phyloP scores from a whole-genome alignment of 2,329 filamentous ascomycete genomes.

The Exophiala lecanii-corni region DNA sequence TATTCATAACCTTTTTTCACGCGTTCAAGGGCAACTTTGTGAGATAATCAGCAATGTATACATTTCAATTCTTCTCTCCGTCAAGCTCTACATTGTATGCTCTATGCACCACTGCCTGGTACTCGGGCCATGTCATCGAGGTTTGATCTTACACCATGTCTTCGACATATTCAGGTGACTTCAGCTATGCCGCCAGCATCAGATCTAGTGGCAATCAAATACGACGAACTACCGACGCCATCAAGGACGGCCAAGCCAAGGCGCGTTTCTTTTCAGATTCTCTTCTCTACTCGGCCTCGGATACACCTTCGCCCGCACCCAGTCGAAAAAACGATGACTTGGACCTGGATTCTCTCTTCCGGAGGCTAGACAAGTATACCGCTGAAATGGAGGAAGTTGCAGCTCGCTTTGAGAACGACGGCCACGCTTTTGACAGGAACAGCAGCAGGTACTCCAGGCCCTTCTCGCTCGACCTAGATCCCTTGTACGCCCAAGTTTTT shows the following conservation, averaged over 20 bases:
- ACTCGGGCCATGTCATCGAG: background rate
- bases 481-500: background rate
- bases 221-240: conserved; percentile 2
- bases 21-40: too few species aligned
- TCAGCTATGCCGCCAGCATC: background rate
- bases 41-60: too few species aligned
- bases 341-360: conserved; percentile 16
- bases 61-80: background rate
- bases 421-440: conserved; percentile 1
- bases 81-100: too few species aligned
- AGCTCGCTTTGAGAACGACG: conserved; percentile 8
- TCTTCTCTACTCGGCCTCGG: conserved; percentile 1
- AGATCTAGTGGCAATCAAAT: background rate
- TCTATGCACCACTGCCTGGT: too few species aligned
- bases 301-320: conserved; percentile 1
- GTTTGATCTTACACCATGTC: conserved; percentile 2
- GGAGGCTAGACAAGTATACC: conserved; percentile 16
- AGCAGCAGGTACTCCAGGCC: background rate
- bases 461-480: conserved; percentile 10
- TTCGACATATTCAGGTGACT: conserved; percentile 5
- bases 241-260: background rate
- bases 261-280: conserved; percentile 4
- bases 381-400: conserved; percentile 16
- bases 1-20: too few species aligned
- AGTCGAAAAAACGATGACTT: conserved; percentile 9